Conservation (phyloP, 176 grass and related monocot genomes). For the Aegilops longissima region DNA sequence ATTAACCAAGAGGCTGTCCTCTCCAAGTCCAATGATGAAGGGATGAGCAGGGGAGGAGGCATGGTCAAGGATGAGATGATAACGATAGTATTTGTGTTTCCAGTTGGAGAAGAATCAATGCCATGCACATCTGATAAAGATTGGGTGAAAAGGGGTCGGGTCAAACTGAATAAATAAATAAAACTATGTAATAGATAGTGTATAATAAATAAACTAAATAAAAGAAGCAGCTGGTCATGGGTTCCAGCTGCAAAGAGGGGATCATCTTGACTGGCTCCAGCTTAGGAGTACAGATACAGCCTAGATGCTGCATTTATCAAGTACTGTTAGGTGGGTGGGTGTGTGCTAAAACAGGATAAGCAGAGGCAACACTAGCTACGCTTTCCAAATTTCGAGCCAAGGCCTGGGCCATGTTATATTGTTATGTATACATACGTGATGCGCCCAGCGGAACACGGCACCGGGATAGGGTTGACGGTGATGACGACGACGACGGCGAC, state of each 20-base stretch:
- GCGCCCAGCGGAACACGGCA: constrained; percentile 16
- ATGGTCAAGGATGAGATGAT: background rate
- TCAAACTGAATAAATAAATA: constrained; percentile 5
- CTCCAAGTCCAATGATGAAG: constrained; percentile 9
- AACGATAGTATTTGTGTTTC: background rate
- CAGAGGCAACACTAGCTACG: too few species aligned
- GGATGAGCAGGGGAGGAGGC: too few species aligned
- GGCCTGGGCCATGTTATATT: background rate
- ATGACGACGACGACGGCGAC: constrained; percentile 13
- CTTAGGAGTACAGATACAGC: constrained; percentile 1
- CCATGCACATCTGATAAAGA: constrained; percentile 40
- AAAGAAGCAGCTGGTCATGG: constrained; percentile 35
- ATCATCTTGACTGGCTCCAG: constrained; percentile 52
- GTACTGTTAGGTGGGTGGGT: background rate
- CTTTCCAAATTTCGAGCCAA: too few species aligned
- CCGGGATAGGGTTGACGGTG: background rate
- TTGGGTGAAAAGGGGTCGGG: constrained; percentile 25
- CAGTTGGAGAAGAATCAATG: constrained; percentile 46
- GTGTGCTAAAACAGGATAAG: too few species aligned
- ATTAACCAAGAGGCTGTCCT: background rate
- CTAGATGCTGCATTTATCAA: background rate
- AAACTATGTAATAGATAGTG: background rate
- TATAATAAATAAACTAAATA: background rate
- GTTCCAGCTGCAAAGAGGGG: constrained; percentile 46
- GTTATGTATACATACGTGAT: background rate